These are phyloP conservation scores for Pyrenophora seminiperda DNA, from an alignment of 2,329 filamentous ascomycete species.

Conservation along the genomic window DNA sequence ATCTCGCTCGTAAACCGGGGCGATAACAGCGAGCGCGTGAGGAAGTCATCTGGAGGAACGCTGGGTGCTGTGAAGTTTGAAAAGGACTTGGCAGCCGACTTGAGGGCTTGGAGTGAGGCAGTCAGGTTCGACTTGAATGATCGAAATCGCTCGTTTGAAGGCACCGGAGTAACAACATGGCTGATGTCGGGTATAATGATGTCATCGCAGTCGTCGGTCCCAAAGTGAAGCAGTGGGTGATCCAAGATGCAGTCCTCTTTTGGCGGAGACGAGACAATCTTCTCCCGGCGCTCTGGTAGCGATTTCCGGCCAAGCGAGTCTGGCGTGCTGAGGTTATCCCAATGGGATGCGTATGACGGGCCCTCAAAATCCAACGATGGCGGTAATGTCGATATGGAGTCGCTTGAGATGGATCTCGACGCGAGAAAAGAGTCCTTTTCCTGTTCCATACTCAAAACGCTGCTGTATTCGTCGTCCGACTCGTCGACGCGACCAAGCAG, in stretches of 20 bases:
- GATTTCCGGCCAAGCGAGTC: constrained; percentile 38
- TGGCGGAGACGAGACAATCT: constrained; percentile 54
- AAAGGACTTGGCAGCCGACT: constrained; percentile 65
- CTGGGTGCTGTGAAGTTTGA: constrained; percentile 61
- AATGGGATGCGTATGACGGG: constrained; percentile 53
- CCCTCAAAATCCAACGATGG: constrained; percentile 54
- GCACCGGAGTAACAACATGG: constrained; percentile 28
- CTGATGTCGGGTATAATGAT: constrained; percentile 39
- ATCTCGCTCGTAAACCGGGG: constrained; percentile 65
- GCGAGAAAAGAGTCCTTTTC: constrained; percentile 45
- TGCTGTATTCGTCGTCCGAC: constrained; percentile 46
- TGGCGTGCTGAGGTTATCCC: constrained; percentile 45
- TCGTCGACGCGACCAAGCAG: constrained; percentile 62
- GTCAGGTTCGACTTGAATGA: constrained; percentile 69
- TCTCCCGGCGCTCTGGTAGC: constrained; percentile 50
- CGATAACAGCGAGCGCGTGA: constrained; percentile 64
- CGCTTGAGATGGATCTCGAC: constrained; percentile 60
- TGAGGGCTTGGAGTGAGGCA: constrained; percentile 65
- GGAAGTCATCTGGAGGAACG: constrained; percentile 63
- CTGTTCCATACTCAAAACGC: constrained; percentile 53
- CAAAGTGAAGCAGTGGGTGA: constrained; percentile 60
- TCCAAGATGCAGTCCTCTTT: constrained; percentile 61
- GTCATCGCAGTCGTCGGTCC: constrained; percentile 40
- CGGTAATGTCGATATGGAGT: constrained; percentile 59
- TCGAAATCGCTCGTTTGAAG: constrained; percentile 47